Evolutionary conservation across 345 rosid species (phyloP), one percentile per base, ranked within the genome.

Genomic region (Lenwebbia sp.): DNA sequence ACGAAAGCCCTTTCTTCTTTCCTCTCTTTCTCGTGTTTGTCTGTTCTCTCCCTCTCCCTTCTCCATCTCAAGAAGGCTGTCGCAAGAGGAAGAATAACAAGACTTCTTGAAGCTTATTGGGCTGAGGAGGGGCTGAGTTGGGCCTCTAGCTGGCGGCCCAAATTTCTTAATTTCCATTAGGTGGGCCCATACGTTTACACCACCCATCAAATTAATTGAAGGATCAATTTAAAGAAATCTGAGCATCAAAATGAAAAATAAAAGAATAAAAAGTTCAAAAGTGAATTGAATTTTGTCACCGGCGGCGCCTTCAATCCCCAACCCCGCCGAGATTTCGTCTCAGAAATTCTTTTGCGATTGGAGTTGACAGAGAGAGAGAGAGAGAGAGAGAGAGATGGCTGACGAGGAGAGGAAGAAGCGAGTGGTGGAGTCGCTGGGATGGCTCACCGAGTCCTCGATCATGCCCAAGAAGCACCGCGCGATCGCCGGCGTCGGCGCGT

Each of bases 401-500:
- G 47, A 37, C 25, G 78, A 70, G 47, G 52, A 55, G 49, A 91
- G 88, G 91, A 95, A 87, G 90, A 93, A 92, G 91, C 90, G 96
- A 86, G 93, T 89, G 84, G 94, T 91, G 89, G 99, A 97, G 89
- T 96, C 99, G 49, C 86, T 95, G 84, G 99, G 98, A 93, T 97
- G 99, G 99, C 85, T 96, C 47, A 96, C 98, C 90, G 99, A 97
- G 85, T 97, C 99, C 5, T 87, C 98, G 6, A 95, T 97, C 49
- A 89, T 95, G 94, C 99, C 99, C 13, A 96, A 93, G 91, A 96
- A 93, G 86, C 98, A 94, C 88, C 94, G 98, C 25, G 90, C 95
- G 28, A 97, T 97, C 14, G 96, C 94, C 75, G 99, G 99, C 22
- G 98, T 96, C 1, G 99, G 99, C 37, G 89, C 94, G 49, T 93